These are phyloP conservation scores for Cynanchum wilfordii DNA, from an alignment of 257 asterid genomes.

Conservation along the genomic window DNA sequence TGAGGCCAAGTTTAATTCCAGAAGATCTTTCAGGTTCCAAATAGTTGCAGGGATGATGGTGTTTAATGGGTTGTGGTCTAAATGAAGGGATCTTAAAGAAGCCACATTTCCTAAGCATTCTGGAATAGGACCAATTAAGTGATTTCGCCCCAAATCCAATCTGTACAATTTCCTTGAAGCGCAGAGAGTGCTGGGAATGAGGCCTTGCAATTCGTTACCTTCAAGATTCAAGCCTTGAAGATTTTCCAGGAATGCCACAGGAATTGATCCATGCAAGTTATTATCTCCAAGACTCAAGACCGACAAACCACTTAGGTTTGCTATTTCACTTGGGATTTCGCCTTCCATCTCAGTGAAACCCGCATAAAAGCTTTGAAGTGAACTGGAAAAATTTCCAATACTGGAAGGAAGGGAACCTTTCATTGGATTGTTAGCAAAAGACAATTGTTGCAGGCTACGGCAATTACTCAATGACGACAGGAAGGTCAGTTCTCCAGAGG, in stretches of 20 bases:
- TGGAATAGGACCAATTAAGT: not conserved
- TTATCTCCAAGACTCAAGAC: not conserved
- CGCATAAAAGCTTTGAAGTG: too few relatives aligned
- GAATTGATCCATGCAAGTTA: not conserved
- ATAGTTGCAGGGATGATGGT: not conserved
- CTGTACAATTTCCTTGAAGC: not conserved
- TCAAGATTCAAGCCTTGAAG: not conserved
- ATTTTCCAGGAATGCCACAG: not conserved
- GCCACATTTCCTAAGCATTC: conserved; percentile 12
- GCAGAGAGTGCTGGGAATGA: conserved; percentile 5
- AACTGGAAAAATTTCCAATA: too few relatives aligned
- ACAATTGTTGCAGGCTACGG: too few relatives aligned
- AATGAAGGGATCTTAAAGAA: not conserved
- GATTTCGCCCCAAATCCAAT: not conserved
- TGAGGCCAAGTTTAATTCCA: not conserved
- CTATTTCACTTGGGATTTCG: conserved; percentile 4
- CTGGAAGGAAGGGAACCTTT: too few relatives aligned
- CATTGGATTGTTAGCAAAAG: too few relatives aligned
- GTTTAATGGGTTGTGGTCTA: not conserved
- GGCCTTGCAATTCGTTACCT: not conserved
- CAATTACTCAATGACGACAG: too few relatives aligned
- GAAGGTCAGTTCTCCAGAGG: too few relatives aligned
- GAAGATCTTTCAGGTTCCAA: not conserved
- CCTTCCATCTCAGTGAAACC: not conserved
- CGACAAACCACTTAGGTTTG: not conserved